phyloP scores from a whole-genome alignment of 805 yeast genomes.

The Kodamaea laetipori region DNA sequence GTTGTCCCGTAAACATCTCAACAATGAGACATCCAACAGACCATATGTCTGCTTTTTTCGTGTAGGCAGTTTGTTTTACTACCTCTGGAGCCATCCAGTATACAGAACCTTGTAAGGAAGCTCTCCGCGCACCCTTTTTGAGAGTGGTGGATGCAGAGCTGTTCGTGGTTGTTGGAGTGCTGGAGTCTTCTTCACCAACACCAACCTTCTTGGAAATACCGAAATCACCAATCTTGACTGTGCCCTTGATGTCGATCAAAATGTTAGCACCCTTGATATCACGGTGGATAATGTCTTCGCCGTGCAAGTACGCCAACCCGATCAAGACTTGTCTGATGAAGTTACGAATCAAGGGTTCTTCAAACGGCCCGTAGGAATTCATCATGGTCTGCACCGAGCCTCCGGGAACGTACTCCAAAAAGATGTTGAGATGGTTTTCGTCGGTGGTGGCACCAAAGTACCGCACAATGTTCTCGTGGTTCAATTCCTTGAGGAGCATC shows the following conservation, averaged over 20 bases:
- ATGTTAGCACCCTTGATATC: conserved; percentile 91
- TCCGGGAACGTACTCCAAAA: conserved; percentile 49
- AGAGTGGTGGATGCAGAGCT: conserved; percentile 13
- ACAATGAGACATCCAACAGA: conserved; percentile 91
- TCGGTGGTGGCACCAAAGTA: conserved; percentile 87
- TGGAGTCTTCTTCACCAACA: conserved; percentile 27
- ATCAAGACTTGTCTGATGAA: conserved; percentile 75
- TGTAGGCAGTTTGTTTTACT: conserved; percentile 87
- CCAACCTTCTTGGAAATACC: conserved; percentile 64
- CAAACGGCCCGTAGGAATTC: conserved; percentile 74
- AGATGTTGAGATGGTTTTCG: conserved; percentile 71
- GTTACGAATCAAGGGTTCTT: conserved; percentile 70
- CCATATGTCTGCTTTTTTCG: conserved; percentile 96
- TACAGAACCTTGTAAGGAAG: conserved; percentile 88
- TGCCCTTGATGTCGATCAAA: conserved; percentile 75
- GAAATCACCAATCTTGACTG: conserved; percentile 83
- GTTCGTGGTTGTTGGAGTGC: too few species aligned
- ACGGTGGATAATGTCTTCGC: conserved; percentile 75
- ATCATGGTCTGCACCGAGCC: conserved; percentile 64
- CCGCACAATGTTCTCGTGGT: conserved; percentile 90
- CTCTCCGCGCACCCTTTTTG: conserved; percentile 52
- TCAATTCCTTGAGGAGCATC: conserved; percentile 69
- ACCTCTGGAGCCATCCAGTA: conserved; percentile 99
- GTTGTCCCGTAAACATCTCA: conserved; percentile 95
- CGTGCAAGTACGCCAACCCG: conserved; percentile 75